Percentiles rank a stretch among this genome's conserved stretches.
Conservation (phyloP, 1,284 basidiomycete species). For the Salmacisia buchloeana region DNA sequence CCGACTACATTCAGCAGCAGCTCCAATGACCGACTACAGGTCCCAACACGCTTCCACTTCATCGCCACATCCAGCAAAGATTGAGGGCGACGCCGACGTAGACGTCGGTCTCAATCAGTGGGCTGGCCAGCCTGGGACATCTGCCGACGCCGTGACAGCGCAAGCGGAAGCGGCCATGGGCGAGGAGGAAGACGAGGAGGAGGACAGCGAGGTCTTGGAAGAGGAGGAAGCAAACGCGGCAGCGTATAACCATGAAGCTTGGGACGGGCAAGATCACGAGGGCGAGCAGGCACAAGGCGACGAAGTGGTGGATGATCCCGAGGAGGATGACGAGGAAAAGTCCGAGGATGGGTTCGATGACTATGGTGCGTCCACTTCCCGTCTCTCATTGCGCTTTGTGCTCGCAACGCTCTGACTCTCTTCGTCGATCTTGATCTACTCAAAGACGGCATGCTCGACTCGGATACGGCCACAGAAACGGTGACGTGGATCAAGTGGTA, state of each 20-base stretch:
- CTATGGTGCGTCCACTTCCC: not conserved
- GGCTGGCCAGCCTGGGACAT: not conserved
- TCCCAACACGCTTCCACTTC: not conserved
- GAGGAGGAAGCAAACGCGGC: conserved; percentile 14
- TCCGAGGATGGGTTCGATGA: conserved; percentile 19
- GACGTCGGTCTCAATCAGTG: conserved; percentile 1
- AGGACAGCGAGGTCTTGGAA: conserved; percentile 15
- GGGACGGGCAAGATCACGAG: not conserved
- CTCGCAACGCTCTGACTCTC: not conserved
- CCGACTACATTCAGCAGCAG: not conserved
- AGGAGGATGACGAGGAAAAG: conserved; percentile 12
- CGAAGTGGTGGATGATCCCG: not conserved
- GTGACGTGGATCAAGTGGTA: conserved; percentile 98
- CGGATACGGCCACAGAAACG: conserved; percentile 45
- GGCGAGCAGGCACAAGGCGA: not conserved
- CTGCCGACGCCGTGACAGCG: not conserved
- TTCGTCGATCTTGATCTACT: not conserved
- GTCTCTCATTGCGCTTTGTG: not conserved
- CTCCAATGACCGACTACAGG: not conserved
- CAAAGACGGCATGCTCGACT: conserved; percentile 7
- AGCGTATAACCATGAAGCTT: not conserved
- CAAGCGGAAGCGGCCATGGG: conserved; percentile 11
- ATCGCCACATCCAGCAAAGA: not conserved
- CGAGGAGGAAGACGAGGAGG: conserved; percentile 21
- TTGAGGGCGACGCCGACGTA: conserved; percentile 1